Evolutionary conservation across 2,329 filamentous ascomycete species (phyloP), one percentile per base, ranked within the genome.

Genomic region (Colletotrichum phormii): DNA sequence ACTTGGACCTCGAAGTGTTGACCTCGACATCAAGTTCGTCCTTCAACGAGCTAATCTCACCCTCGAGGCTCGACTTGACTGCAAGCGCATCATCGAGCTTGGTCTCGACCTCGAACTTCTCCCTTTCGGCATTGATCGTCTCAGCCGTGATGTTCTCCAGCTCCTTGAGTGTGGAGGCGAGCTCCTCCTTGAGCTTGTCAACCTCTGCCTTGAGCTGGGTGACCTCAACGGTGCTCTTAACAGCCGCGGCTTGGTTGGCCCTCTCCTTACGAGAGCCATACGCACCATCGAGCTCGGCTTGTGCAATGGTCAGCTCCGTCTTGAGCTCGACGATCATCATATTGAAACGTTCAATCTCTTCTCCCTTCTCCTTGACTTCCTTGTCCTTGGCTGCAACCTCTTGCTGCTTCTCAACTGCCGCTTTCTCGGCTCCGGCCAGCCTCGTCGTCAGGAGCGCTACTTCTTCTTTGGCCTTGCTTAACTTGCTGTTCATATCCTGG

Each of bases 221-320:
- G 55, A 85, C 81, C 77, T 89, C 85, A n/a, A 77, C 79, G 69
- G 82, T 83, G 68, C 81, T 85, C 80, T 89, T 88, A 76, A 87
- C 82, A 58, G 87, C 87, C 1, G 89, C 89, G 24, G 87, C 86
- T 75, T 90, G 89, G 13, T 87, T 87, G 24, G 89, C 89, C 26
- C 89, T 88, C 81, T 91, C 86, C 71, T 88, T 86, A 72, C 89
- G 86, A 70, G 87, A 86, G 70, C 89, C 89, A 78, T 91, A 90
- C 31, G 89, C 89, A 69, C 88, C 88, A 75, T 91, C 89, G 35
- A 91, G 85, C 80, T 91, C 89, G 22, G 89, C 89, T 77, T 89
- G 87, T 63, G 88, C 87, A 76, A 91, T 86, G 58, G 89, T 90
- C 72, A 90, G 83, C 77, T 91, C 89, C 65, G 89, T 90, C 84